Percentiles rank a stretch among this genome's conserved stretches.
Evolutionary conservation across 2,329 filamentous ascomycete species (phyloP).

Genomic region (Daldinia eschscholtzii): DNA sequence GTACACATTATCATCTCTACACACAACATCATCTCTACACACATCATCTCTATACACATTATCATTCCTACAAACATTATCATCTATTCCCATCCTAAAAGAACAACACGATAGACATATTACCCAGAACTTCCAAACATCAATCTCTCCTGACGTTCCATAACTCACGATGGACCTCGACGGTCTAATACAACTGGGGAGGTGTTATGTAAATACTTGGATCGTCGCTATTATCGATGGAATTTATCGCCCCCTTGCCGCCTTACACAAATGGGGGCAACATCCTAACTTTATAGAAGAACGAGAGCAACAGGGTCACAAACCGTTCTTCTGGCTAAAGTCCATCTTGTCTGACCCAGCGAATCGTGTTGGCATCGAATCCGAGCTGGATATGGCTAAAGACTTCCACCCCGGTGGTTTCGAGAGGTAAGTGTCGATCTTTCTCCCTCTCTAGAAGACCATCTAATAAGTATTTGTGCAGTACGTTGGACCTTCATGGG

Average conservation of each 20-base stretch:
- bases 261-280: too few relatives aligned
- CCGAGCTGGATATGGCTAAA: not conserved
- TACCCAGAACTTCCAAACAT: not conserved
- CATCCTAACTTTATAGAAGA: too few relatives aligned
- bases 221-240: not conserved
- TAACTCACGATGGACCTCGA: not conserved
- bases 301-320: too few relatives aligned
- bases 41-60: too few relatives aligned
- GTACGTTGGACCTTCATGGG: not conserved
- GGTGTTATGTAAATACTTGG: not conserved
- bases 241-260: not conserved
- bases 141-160: not conserved
- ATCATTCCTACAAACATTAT: too few relatives aligned
- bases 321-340: not conserved
- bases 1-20: too few relatives aligned
- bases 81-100: not conserved
- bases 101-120: not conserved
- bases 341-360: not conserved
- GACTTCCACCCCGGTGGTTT: not conserved
- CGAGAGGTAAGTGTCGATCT: not conserved
- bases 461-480: too few relatives aligned
- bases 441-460: not conserved
- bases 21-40: too few relatives aligned
- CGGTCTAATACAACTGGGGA: rapidly evolving
- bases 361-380: not conserved